Evolutionary conservation across 139 green algal genomes (phyloP).

Genomic region (Coelastrella sp.): DNA sequence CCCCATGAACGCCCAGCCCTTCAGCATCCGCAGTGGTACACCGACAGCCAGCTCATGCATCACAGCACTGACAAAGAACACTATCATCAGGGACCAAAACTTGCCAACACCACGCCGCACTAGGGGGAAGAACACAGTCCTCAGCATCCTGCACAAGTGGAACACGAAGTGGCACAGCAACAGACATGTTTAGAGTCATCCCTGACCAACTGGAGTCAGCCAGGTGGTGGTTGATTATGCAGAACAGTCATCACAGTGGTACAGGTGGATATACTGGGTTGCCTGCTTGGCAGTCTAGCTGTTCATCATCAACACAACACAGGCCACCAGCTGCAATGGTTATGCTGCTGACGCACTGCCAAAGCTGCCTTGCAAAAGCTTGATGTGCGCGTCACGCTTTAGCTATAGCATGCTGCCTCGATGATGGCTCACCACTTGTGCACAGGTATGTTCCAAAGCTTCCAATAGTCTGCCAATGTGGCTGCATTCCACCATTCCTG

Average conservation of each 20-base stretch:
- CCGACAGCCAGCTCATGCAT: constrained; percentile 93
- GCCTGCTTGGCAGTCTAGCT: no score
- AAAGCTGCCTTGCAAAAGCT: no score
- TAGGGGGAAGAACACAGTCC: constrained; percentile 91
- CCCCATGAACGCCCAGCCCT: constrained; percentile 87
- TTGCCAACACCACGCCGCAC: constrained; percentile 45
- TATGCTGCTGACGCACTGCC: no score
- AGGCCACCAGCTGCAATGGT: no score
- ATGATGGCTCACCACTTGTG: constrained; percentile 68
- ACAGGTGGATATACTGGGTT: no score
- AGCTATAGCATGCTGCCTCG: not conserved
- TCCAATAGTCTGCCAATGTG: constrained; percentile 93
- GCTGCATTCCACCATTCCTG: constrained; percentile 93
- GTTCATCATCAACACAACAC: no score
- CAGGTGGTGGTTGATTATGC: no score
- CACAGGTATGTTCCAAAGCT: constrained; percentile 93
- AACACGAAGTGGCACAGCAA: not conserved
- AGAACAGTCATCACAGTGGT: no score
- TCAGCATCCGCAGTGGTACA: constrained; percentile 91
- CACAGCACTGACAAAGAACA: constrained; percentile 87
- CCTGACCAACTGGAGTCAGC: no score
- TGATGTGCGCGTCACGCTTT: not conserved
- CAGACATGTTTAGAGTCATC: no score
- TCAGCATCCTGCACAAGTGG: constrained; percentile 82
- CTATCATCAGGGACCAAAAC: constrained; percentile 60